These are phyloP conservation scores for Fusarium hostae DNA, from an alignment of 2,329 filamentous ascomycete genomes.

Conservation along the genomic window DNA sequence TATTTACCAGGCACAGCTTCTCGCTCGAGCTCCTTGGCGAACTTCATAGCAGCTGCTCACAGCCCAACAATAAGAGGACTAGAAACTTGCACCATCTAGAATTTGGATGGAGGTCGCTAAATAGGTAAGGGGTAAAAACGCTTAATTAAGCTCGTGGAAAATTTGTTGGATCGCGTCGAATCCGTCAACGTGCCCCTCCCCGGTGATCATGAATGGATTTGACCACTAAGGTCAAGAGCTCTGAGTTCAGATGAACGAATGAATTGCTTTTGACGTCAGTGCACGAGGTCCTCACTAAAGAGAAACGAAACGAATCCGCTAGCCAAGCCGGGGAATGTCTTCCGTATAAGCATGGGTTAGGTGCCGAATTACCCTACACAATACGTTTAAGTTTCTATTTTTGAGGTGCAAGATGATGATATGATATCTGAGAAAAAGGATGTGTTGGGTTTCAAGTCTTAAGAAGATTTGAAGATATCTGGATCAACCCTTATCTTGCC, in stretches of 20 bases:
- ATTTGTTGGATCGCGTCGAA: constrained; percentile 18
- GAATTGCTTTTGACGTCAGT: constrained; percentile 38
- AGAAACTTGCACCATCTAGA: constrained; percentile 31
- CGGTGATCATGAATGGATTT: constrained; percentile 12
- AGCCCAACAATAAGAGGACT: constrained; percentile 20
- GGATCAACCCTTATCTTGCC: not conserved
- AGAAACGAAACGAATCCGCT: constrained; percentile 16
- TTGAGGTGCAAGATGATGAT: not conserved
- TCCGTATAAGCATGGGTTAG: not conserved
- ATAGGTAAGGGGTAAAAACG: not conserved
- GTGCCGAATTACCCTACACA: constrained; percentile 18
- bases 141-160: constrained; percentile 3
- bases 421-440: not conserved
- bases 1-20: constrained; percentile 81
- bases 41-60: constrained; percentile 63
- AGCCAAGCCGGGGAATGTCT: constrained; percentile 10
- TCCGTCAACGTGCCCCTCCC: constrained; percentile 30
- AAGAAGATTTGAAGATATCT: too few relatives aligned
- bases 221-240: constrained; percentile 1
- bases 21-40: constrained; percentile 82
- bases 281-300: constrained; percentile 5
- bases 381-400: not conserved
- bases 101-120: not conserved
- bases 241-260: not conserved
- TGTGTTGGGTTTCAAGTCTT: not conserved